Evolutionary conservation across 179 eudicot species (phyloP).

Genomic region (Sideroxylon spinosum): DNA sequence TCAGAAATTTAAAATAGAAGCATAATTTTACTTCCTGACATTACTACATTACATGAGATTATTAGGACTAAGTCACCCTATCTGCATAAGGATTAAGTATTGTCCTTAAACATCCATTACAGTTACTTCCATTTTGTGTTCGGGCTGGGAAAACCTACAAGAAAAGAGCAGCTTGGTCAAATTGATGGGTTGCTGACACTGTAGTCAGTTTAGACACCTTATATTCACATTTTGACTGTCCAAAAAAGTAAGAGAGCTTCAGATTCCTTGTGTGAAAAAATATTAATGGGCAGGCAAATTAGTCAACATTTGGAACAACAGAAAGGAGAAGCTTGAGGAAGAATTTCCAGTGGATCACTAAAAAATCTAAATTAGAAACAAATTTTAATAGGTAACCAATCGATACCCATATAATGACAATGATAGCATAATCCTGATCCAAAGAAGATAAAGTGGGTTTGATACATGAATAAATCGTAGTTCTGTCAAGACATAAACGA

Average conservation of each 20-base stretch:
- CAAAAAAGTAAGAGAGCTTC: neutral
- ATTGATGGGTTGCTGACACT: neutral
- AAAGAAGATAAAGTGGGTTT: neutral
- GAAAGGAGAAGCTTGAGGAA: conserved; percentile 1
- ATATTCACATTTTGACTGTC: neutral
- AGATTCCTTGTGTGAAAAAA: neutral
- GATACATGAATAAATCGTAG: conserved; percentile 8
- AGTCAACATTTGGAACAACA: neutral
- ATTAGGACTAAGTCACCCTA: too few species aligned
- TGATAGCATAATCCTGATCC: neutral
- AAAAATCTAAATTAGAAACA: conserved; percentile 3
- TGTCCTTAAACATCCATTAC: too few species aligned
- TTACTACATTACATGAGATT: neutral
- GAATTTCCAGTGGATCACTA: neutral
- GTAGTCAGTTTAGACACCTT: neutral
- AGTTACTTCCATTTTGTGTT: too few species aligned
- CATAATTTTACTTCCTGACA: neutral
- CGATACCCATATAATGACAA: neutral
- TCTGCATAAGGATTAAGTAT: too few species aligned
- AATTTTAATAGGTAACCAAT: neutral
- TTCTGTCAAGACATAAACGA: conserved; percentile 6
- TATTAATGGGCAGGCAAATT: neutral
- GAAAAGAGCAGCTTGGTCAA: neutral
- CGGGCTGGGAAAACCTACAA: neutral
- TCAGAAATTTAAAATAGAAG: neutral